Conservation (phyloP, 2,329 filamentous ascomycete genomes). For the Sclerotinia spermophila region DNA sequence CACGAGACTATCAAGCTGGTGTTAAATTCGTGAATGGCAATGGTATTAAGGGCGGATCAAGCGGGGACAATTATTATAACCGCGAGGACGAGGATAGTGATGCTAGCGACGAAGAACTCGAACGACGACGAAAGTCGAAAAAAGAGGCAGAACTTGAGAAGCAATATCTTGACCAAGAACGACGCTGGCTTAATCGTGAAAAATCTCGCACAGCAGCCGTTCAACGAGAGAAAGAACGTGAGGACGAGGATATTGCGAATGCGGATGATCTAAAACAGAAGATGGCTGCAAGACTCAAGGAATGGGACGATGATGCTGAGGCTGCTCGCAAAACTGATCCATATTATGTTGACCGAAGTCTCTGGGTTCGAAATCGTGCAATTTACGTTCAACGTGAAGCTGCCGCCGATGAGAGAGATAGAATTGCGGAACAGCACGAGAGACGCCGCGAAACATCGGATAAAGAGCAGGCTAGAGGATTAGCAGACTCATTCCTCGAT, state of each 20-base stretch:
- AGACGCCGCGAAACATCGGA: constrained; percentile 64
- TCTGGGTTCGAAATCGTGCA: constrained; percentile 79
- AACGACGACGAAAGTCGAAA: constrained; percentile 67
- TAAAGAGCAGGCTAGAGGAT: constrained; percentile 72
- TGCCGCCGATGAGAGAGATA: constrained; percentile 76
- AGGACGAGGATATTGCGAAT: constrained; percentile 69
- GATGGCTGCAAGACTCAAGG: constrained; percentile 66
- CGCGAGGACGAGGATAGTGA: constrained; percentile 83
- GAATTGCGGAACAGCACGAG: constrained; percentile 73
- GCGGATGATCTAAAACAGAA: constrained; percentile 61
- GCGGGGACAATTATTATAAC: constrained; percentile 48
- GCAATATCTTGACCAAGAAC: constrained; percentile 77
- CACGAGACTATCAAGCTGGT: constrained; percentile 70
- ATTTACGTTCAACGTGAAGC: constrained; percentile 70
- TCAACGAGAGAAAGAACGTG: constrained; percentile 77
- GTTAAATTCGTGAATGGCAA: constrained; percentile 80
- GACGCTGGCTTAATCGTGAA: constrained; percentile 88
- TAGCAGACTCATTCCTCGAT: constrained; percentile 89
- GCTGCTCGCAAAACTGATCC: constrained; percentile 65
- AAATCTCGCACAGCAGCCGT: constrained; percentile 77
- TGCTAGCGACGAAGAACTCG: constrained; percentile 81
- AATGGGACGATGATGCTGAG: constrained; percentile 93
- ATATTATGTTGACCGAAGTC: constrained; percentile 83
- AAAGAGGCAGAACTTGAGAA: constrained; percentile 74
- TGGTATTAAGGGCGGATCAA: constrained; percentile 55